These are phyloP conservation scores for Tausonia pullulans DNA, from an alignment of 1,284 basidiomycete genomes.

Conservation along the genomic window DNA sequence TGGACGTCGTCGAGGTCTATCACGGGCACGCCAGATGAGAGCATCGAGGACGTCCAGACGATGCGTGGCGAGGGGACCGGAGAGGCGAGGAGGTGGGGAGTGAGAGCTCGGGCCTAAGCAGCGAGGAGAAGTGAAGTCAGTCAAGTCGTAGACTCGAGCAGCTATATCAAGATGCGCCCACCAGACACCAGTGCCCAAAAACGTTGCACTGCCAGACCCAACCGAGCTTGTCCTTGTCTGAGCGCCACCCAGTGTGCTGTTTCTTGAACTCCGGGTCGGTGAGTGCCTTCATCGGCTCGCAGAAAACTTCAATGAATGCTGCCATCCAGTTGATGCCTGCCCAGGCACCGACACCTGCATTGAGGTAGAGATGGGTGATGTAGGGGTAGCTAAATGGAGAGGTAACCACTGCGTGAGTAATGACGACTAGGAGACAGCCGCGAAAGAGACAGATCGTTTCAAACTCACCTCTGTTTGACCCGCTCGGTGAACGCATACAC, in stretches of 20 bases:
- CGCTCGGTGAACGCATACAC: constrained; percentile 54
- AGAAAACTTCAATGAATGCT: constrained; percentile 45
- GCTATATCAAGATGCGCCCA: constrained; percentile 35
- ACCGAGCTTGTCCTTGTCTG: constrained; percentile 56
- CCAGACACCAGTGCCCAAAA: constrained; percentile 69
- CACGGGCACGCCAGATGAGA: constrained; percentile 45
- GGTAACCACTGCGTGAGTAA: background rate
- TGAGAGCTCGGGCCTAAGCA: constrained; percentile 29
- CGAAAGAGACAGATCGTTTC: constrained; percentile 17
- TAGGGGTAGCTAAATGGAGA: constrained; percentile 54
- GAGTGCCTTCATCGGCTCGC: constrained; percentile 40
- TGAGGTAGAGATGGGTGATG: constrained; percentile 67
- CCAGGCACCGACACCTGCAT: constrained; percentile 65
- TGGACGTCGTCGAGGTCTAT: constrained; percentile 55
- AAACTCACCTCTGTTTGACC: constrained; percentile 45
- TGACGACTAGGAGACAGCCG: background rate
- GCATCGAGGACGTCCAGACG: constrained; percentile 69
- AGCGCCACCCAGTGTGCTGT: constrained; percentile 52
- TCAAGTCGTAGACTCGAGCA: no score
- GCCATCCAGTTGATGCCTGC: constrained; percentile 46
- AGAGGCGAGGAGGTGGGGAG: constrained; percentile 28
- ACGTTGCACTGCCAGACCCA: constrained; percentile 77
- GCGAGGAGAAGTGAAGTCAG: constrained; percentile 36
- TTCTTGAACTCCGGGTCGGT: constrained; percentile 51
- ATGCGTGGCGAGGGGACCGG: constrained; percentile 47